These are phyloP conservation scores for Prototheca cutis DNA, from an alignment of 163 green algal genomes.

Conservation along the genomic window DNA sequence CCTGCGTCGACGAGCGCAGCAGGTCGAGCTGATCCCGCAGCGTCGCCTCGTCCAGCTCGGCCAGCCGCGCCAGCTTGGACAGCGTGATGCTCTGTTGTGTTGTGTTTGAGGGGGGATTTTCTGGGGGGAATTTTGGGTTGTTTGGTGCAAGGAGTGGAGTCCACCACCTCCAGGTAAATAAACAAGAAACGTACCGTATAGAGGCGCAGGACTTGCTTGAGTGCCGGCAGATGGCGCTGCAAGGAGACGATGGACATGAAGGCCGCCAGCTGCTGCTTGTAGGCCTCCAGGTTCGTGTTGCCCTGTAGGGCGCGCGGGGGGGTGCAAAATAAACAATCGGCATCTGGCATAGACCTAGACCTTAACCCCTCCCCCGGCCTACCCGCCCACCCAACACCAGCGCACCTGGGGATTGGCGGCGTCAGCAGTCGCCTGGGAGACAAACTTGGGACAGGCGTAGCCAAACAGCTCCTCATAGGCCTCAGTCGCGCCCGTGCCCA, in stretches of 20 bases:
- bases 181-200: constrained; percentile 71
- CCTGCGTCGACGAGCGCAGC: constrained; percentile 33
- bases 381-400: too few species aligned
- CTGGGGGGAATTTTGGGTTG: neutral
- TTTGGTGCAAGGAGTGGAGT: too few species aligned
- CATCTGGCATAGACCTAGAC: too few species aligned
- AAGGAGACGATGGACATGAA: constrained; percentile 79
- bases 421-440: constrained; percentile 56
- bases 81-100: constrained; percentile 50
- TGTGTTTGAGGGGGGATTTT: constrained; percentile 20
- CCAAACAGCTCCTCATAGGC: constrained; percentile 90
- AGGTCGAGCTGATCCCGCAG: constrained; percentile 51
- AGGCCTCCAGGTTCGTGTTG: constrained; percentile 74
- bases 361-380: too few species aligned
- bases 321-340: too few species aligned
- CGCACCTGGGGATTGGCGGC: neutral
- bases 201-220: constrained; percentile 90
- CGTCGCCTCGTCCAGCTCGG: constrained; percentile 63
- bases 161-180: too few species aligned
- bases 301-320: constrained; percentile 1
- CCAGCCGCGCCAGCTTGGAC: constrained; percentile 76
- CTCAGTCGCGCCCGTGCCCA: constrained; percentile 29
- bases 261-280: constrained; percentile 66
- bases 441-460: constrained; percentile 96
- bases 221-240: constrained; percentile 58